Evolutionary conservation across 768 basidiomycete genomes (phyloP), one percentile per base, ranked within the genome.

Genomic region (Pholiota microspora): DNA sequence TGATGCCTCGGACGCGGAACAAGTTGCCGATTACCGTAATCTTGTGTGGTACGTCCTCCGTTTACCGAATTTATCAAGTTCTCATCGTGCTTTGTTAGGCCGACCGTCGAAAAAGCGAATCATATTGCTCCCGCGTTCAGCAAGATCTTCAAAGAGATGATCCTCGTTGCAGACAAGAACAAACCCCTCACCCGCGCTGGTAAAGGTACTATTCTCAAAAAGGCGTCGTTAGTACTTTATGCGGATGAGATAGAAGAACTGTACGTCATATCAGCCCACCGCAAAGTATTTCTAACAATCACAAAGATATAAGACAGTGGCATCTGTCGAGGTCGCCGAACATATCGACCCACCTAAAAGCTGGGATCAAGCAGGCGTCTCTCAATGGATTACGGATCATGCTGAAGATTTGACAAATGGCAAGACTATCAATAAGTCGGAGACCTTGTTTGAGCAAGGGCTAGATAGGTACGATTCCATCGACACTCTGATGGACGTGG

Each of bases 81-180:
- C 8, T 16, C 7, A 15, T 16, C 24, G 7, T 8, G 15, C 24
- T 8, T 12, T 38, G 35, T 0, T 16, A 54, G 73, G 73, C 67
- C 64, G 1, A 56, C 64, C 9, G 69, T 78, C 1, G 77, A 76
- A 18, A 70, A 76, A 27, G 77, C 76, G 2, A 80, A 80, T 58
- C 62, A 56, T 16, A 60, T 61, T 1, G 70, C 72, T 0, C 77
- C 78, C 0, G 53, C 68, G 0, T 77, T 73, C 45, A 77, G 74
- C 51, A 67, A 73, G n/a, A 69, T 79, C 10, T 79, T 76, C 64
- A 77, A 77, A 57, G 77, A 83, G 59, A 78, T 82, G 77, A 77
- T 83, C 32, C 38, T 81, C 25, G 62, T 81, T 13, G 69, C 79
- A 0, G 64, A 68, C 2, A 59, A 60, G 1, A 67, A 64, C 0